Evolutionary conservation across 2,329 filamentous ascomycete species (phyloP).

Genomic region (Thelonectria discophora): DNA sequence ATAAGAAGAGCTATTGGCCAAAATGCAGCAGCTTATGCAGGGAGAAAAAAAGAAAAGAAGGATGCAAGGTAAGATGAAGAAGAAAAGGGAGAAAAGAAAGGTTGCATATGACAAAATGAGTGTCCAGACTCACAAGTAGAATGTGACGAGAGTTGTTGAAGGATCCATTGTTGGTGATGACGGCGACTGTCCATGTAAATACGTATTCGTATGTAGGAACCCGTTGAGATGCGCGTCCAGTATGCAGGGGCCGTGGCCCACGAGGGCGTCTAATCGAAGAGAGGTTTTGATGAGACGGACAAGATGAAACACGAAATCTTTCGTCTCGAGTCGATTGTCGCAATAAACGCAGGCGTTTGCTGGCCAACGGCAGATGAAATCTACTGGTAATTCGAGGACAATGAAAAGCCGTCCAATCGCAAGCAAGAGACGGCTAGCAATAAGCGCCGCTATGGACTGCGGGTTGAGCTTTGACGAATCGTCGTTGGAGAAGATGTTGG

Average conservation of each 20-base stretch:
- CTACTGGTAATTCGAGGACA: constrained; percentile 29
- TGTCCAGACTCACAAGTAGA: constrained; percentile 68
- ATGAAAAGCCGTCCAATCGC: constrained; percentile 32
- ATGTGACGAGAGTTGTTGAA: constrained; percentile 73
- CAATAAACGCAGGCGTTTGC: constrained; percentile 34
- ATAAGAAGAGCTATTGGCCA: constrained; percentile 22
- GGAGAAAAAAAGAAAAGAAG: constrained; percentile 14
- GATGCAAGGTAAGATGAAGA: constrained; percentile 30
- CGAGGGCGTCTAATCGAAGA: constrained; percentile 36
- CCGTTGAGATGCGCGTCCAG: constrained; percentile 27
- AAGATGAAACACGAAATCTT: constrained; percentile 40
- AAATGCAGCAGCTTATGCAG: constrained; percentile 13
- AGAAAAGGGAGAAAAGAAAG: constrained; percentile 28
- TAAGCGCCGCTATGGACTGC: constrained; percentile 39
- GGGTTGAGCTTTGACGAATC: constrained; percentile 31
- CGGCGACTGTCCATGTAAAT: constrained; percentile 36
- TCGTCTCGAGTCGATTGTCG: constrained; percentile 40
- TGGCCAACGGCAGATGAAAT: constrained; percentile 31
- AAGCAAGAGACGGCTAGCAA: constrained; percentile 20
- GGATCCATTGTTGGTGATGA: constrained; percentile 59
- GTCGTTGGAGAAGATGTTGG: constrained; percentile 16
- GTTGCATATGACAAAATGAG: constrained; percentile 25
- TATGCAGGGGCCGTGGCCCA: constrained; percentile 34
- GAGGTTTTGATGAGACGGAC: constrained; percentile 24
- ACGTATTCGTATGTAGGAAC: constrained; percentile 36